Evolutionary conservation across 768 basidiomycete species (phyloP).

Genomic region (Pseudohyphozyma bogoriensis): DNA sequence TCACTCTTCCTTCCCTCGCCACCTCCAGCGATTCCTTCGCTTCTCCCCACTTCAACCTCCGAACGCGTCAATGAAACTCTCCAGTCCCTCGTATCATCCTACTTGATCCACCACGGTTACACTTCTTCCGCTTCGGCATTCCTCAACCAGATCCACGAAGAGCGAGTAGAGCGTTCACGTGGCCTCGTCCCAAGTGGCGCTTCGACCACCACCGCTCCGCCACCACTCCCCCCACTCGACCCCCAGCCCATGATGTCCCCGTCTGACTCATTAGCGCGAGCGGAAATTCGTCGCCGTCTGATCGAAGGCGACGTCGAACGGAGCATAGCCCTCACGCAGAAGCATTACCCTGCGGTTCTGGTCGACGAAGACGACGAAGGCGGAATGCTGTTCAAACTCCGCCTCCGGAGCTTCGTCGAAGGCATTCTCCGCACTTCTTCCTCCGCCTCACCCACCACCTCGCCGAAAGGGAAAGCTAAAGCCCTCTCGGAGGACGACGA

Average conservation of each 20-base stretch:
- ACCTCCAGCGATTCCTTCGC: slow-evolving; percentile 3
- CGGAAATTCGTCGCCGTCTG: slow-evolving; percentile 60
- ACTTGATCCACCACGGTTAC: slow-evolving; percentile 78
- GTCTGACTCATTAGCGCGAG: slow-evolving; percentile 49
- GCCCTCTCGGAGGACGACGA: slow-evolving; percentile 21
- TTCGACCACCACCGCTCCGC: neutral
- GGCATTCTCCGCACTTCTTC: slow-evolving; percentile 46
- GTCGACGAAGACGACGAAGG: slow-evolving; percentile 50
- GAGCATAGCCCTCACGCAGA: slow-evolving; percentile 51
- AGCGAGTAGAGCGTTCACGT: slow-evolving; percentile 10
- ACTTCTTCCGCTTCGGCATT: slow-evolving; percentile 60
- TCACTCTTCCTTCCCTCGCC: slow-evolving; percentile 8
- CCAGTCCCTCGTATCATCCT: slow-evolving; percentile 63
- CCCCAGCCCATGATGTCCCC: neutral
- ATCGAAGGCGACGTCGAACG: slow-evolving; percentile 59
- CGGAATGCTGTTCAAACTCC: slow-evolving; percentile 66
- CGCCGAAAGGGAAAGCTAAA: slow-evolving; percentile 10
- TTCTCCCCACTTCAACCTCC: neutral
- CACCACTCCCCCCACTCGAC: neutral
- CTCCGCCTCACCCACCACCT: neutral
- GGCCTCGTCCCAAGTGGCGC: slow-evolving; percentile 1
- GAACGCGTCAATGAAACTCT: slow-evolving; percentile 51
- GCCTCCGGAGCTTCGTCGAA: slow-evolving; percentile 77
- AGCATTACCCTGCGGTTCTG: slow-evolving; percentile 55
- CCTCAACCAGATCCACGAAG: slow-evolving; percentile 43